Evolutionary conservation across 768 basidiomycete species (phyloP).

Genomic region (Mycena capillaripes): DNA sequence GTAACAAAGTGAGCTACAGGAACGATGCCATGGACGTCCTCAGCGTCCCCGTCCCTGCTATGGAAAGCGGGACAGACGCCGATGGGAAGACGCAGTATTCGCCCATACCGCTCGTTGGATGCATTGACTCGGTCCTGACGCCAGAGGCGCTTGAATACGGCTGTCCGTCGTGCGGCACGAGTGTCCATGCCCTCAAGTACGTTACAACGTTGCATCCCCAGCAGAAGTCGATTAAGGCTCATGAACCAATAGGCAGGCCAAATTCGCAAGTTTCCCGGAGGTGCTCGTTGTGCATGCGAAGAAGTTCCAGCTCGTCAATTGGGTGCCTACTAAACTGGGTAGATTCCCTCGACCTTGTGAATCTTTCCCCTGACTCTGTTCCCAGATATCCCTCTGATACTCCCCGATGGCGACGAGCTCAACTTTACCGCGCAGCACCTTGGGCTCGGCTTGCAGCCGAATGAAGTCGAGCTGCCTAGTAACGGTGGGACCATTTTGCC

Average conservation of each 20-base stretch:
- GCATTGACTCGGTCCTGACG: conserved; percentile 71
- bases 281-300: conserved; percentile 91
- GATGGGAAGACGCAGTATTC: conserved; percentile 77
- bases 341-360: background rate
- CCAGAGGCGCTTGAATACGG: conserved; percentile 82
- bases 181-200: conserved; percentile 81
- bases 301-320: conserved; percentile 95
- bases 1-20: conserved; percentile 86
- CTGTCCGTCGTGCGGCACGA: conserved; percentile 81
- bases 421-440: conserved; percentile 71
- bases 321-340: conserved; percentile 98
- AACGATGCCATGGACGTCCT: conserved; percentile 82
- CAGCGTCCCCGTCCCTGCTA: conserved; percentile 85
- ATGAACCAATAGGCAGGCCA: conserved; percentile 67
- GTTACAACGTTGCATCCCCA: too few species aligned
- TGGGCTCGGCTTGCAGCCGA: conserved; percentile 77
- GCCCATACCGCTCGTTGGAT: conserved; percentile 71
- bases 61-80: conserved; percentile 64
- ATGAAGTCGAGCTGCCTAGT: conserved; percentile 79
- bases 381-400: conserved; percentile 86
- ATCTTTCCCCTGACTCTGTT: conserved; percentile 2
- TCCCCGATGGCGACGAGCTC: conserved; percentile 72
- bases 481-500: conserved; percentile 50
- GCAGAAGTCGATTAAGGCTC: background rate
- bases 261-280: conserved; percentile 90